Percentiles rank a stretch among this genome's conserved stretches.
Evolutionary conservation across 2,329 filamentous ascomycete genomes (phyloP).

Genomic region (Rhinocladiella mackenziei): DNA sequence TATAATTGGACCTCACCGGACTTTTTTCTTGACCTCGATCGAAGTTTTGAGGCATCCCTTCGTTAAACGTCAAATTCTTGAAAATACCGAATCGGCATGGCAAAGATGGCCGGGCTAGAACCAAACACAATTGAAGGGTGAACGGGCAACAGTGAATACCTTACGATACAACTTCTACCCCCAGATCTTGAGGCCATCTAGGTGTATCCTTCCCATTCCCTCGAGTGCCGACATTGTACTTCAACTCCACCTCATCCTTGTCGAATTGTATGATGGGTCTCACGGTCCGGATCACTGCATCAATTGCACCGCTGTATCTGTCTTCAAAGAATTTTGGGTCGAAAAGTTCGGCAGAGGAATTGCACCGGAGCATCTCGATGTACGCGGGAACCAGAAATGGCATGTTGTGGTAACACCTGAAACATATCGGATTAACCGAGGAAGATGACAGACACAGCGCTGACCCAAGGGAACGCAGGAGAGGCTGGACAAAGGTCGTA

Average conservation of each 20-base stretch:
- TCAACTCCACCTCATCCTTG: conserved; percentile 37
- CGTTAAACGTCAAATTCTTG: too few species aligned
- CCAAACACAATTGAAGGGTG: too few species aligned
- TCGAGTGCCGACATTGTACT: conserved; percentile 48
- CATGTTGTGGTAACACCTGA: conserved; percentile 48
- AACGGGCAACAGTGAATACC: too few species aligned
- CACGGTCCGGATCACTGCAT: conserved; percentile 37
- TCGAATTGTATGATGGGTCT: conserved; percentile 45
- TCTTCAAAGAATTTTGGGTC: conserved; percentile 48
- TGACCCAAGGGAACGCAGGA: background rate
- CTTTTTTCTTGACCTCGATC: too few species aligned
- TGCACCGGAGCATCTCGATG: conserved; percentile 39
- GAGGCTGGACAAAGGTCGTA: background rate
- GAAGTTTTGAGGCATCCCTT: too few species aligned
- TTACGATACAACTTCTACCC: conserved; percentile 8
- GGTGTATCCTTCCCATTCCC: conserved; percentile 49
- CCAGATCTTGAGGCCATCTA: conserved; percentile 44
- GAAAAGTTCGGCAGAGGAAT: conserved; percentile 41
- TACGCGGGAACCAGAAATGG: conserved; percentile 39
- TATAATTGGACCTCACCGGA: too few species aligned
- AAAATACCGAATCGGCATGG: too few species aligned
- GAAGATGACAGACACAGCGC: background rate
- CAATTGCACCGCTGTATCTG: conserved; percentile 36
- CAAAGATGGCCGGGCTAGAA: too few species aligned
- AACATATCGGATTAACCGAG: background rate